Conservation (phyloP, 345 rosid genomes). For the Arabis alpina region DNA sequence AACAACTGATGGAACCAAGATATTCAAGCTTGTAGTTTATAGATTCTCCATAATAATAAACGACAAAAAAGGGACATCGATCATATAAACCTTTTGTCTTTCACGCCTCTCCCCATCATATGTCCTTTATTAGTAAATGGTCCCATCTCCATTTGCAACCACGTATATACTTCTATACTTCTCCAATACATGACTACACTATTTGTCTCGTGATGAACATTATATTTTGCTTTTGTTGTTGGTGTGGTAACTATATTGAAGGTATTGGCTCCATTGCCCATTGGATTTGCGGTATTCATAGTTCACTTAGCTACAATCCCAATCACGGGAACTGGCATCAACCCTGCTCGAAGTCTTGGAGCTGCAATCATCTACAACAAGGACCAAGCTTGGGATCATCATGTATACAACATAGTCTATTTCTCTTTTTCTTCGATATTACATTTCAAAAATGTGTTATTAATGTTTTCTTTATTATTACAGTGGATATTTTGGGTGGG, state of each 20-base stretch:
- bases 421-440: neutral
- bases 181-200: neutral
- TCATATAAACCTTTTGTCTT: slow-evolving; percentile 18
- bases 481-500: slow-evolving; percentile 86
- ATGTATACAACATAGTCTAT: slow-evolving; percentile 35
- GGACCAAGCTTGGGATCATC: slow-evolving; percentile 89
- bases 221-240: neutral
- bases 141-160: slow-evolving; percentile 33
- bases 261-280: slow-evolving; percentile 97
- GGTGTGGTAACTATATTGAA: slow-evolving; percentile 27
- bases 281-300: slow-evolving; percentile 95
- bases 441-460: neutral
- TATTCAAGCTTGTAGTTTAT: neutral
- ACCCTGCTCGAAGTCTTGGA: slow-evolving; percentile 96
- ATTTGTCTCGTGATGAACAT: slow-evolving; percentile 34
- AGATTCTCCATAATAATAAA: slow-evolving; percentile 34
- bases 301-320: slow-evolving; percentile 95
- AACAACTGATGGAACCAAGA: no score
- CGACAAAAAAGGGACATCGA: slow-evolving; percentile 15
- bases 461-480: neutral
- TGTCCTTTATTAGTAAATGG: slow-evolving; percentile 24
- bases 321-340: slow-evolving; percentile 92
- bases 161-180: slow-evolving; percentile 32
- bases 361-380: slow-evolving; percentile 86
- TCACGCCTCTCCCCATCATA: slow-evolving; percentile 30